These are phyloP conservation scores for Biscogniauxia marginata DNA, from an alignment of 2,329 filamentous ascomycete genomes.

Conservation along the genomic window DNA sequence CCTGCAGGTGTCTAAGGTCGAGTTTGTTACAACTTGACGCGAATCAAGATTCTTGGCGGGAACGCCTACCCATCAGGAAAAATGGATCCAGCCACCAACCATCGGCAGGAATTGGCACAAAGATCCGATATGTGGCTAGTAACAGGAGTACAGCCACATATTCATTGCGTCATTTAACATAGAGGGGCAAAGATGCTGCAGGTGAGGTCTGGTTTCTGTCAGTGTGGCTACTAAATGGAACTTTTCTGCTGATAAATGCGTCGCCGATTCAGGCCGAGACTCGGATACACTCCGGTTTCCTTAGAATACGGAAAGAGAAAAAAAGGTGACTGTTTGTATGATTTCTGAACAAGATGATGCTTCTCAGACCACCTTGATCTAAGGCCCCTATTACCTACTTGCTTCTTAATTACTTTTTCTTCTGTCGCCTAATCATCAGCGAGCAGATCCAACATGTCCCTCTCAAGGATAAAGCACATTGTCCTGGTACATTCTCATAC, in stretches of 20 bases:
- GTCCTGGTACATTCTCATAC: conserved; percentile 58
- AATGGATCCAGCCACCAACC: too few species aligned
- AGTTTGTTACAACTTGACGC: background rate
- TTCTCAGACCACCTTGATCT: conserved; percentile 18
- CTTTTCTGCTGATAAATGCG: conserved; percentile 9
- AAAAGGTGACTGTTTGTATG: conserved; percentile 1
- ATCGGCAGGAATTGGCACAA: background rate
- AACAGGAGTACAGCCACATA: background rate
- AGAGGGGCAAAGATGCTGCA: too few species aligned
- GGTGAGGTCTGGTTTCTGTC: background rate
- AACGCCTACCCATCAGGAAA: too few species aligned
- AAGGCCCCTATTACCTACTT: background rate
- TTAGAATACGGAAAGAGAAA: background rate
- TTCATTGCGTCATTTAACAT: background rate
- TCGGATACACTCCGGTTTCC: background rate
- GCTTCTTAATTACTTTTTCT: background rate
- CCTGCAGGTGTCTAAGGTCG: background rate
- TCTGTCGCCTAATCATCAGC: background rate
- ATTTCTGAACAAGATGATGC: conserved; percentile 13
- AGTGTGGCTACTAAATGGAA: background rate
- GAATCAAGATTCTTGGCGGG: conserved; percentile 11
- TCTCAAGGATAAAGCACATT: conserved; percentile 72
- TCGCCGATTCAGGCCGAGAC: background rate
- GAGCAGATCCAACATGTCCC: conserved; percentile 51
- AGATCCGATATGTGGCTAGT: background rate